These are phyloP conservation scores for Ascochyta rabiei DNA, from an alignment of 2,329 filamentous ascomycete genomes.

Conservation along the genomic window DNA sequence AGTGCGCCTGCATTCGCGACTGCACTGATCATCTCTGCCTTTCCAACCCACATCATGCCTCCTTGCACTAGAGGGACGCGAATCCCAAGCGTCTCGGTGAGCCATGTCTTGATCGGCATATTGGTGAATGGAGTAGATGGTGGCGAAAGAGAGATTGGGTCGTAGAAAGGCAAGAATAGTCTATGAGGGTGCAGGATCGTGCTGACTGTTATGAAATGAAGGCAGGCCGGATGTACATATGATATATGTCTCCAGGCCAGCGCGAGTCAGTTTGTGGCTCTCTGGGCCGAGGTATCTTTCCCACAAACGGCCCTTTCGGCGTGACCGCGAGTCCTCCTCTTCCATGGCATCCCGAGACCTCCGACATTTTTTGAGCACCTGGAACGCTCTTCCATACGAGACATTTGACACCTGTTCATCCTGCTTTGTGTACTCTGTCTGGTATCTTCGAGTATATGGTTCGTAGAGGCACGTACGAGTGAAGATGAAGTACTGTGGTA, in stretches of 20 bases:
- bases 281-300: slow-evolving; percentile 7
- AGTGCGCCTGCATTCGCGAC: slow-evolving; percentile 61
- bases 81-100: slow-evolving; percentile 32
- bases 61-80: slow-evolving; percentile 36
- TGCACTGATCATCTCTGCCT: slow-evolving; percentile 59
- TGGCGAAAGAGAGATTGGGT: background rate
- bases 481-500: background rate
- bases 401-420: background rate
- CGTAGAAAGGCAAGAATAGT: background rate
- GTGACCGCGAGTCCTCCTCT: background rate
- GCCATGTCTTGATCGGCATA: slow-evolving; percentile 40
- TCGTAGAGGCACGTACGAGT: background rate
- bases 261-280: slow-evolving; percentile 11
- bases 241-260: slow-evolving; percentile 7
- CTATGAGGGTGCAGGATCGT: background rate
- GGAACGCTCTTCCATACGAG: background rate
- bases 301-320: background rate
- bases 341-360: background rate
- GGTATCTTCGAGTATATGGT: background rate
- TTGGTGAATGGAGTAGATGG: slow-evolving; percentile 2
- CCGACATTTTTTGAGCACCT: background rate
- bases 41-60: slow-evolving; percentile 62
- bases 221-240: slow-evolving; percentile 6
- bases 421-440: background rate
- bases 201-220: background rate